A percentile compares a stretch with the other conserved stretches of the same genome.
These are phyloP conservation scores for Helianthus annuus DNA, from an alignment of 129 eudicot genomes.

Conservation along the genomic window HanXRQr2.0-SUNRISE NC_035438.2:111567089-111567588, in stretches of 20 bases:
- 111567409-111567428: conserved; percentile 2
- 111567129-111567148: not conserved
- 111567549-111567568: too few species aligned
- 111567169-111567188: not conserved
- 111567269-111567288: not conserved
- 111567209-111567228: not conserved
- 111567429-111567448: not conserved
- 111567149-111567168: not conserved
- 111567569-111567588: too few species aligned
- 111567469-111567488: not conserved
- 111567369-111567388: not conserved
- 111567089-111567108: not conserved
- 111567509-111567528: not conserved
- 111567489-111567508: not conserved
- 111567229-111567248: not conserved
- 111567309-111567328: not conserved
- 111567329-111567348: too few species aligned
- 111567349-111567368: conserved; percentile 12
- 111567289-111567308: not conserved
- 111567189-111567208: not conserved
- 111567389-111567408: conserved; percentile 12
- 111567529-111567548: not conserved
- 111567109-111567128: not conserved
- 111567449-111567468: not conserved
- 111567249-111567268: not conserved